Evolutionary conservation across 352 stramenopile species (phyloP).

Genomic region (Pythium sp.): DNA sequence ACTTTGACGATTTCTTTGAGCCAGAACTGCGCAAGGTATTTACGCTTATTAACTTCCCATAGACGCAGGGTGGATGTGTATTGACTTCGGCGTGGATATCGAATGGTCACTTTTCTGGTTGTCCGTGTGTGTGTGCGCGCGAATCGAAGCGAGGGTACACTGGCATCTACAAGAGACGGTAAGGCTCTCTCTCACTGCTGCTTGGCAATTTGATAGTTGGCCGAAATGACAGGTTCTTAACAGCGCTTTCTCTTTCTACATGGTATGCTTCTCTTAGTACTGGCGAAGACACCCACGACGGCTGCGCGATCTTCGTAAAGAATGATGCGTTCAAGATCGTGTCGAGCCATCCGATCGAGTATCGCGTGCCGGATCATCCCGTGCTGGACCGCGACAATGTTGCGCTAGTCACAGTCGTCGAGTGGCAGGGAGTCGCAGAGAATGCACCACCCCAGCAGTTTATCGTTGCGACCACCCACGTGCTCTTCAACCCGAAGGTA

Average conservation of each 20-base stretch:
- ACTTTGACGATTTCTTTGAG: slow-evolving; percentile 72
- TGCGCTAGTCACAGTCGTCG: slow-evolving; percentile 44
- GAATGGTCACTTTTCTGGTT: neutral
- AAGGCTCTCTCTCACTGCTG: neutral
- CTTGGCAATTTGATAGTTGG: neutral
- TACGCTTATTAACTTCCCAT: neutral
- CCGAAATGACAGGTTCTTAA: neutral
- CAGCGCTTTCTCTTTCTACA: neutral
- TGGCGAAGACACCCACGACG: slow-evolving; percentile 54
- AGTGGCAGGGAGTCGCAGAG: slow-evolving; percentile 21
- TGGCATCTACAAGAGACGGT: slow-evolving; percentile 64
- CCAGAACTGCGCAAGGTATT: slow-evolving; percentile 41
- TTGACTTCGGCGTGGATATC: neutral
- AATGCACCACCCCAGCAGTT: slow-evolving; percentile 27
- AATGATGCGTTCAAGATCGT: slow-evolving; percentile 43
- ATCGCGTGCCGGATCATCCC: slow-evolving; percentile 34
- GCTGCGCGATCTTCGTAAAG: slow-evolving; percentile 67
- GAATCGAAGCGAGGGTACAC: slow-evolving; percentile 34
- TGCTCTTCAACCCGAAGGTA: slow-evolving; percentile 73
- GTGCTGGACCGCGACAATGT: slow-evolving; percentile 64
- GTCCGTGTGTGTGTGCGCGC: neutral
- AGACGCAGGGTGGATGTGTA: neutral
- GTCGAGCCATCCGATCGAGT: slow-evolving; percentile 42
- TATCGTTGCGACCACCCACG: slow-evolving; percentile 60
- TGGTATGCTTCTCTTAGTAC: slow-evolving; percentile 30